Conservation (phyloP, 306 rosid species). For the Lathyrus oleraceus region DNA sequence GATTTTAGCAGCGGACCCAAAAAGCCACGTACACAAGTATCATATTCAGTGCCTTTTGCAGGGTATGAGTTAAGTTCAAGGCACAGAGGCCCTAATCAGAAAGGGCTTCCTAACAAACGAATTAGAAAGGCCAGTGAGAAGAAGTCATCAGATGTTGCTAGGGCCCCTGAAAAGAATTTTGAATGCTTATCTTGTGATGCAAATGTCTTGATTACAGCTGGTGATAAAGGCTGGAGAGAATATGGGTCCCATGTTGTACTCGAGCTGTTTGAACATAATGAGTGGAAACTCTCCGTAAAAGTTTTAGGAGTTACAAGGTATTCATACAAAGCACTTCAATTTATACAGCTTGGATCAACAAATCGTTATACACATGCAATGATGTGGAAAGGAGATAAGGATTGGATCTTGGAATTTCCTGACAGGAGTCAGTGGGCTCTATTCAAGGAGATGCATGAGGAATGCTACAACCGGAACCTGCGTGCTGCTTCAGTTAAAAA, state of each 20-base stretch:
- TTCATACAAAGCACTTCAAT: conserved; percentile 91
- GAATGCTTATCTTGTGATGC: conserved; percentile 75
- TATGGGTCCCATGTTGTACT: conserved; percentile 67
- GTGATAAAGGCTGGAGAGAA: conserved; percentile 93
- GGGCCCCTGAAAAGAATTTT: conserved; percentile 60
- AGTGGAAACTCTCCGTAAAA: conserved; percentile 94
- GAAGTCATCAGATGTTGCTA: conserved; percentile 59
- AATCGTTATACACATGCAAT: conserved; percentile 96
- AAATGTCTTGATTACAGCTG: conserved; percentile 69
- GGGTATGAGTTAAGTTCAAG: conserved; percentile 63
- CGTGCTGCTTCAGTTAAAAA: conserved; percentile 87
- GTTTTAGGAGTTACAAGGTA: conserved; percentile 66
- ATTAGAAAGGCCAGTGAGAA: conserved; percentile 84
- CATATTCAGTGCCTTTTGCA: conserved; percentile 71
- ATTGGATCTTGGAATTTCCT: conserved; percentile 90
- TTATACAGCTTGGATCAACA: conserved; percentile 96
- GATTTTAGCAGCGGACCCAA: conserved; percentile 82
- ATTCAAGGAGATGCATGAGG: conserved; percentile 97
- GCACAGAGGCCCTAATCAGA: conserved; percentile 54
- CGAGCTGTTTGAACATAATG: conserved; percentile 80
- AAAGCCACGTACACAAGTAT: conserved; percentile 92
- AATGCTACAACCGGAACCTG: conserved; percentile 82
- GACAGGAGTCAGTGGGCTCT: conserved; percentile 92
- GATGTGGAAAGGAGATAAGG: conserved; percentile 99
- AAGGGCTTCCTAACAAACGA: conserved; percentile 69